A percentile compares a stretch with the other conserved stretches of the same genome.
These are phyloP conservation scores for Cercospora sp. DNA, from an alignment of 2,329 filamentous ascomycete genomes.

Conservation along the genomic window DNA sequence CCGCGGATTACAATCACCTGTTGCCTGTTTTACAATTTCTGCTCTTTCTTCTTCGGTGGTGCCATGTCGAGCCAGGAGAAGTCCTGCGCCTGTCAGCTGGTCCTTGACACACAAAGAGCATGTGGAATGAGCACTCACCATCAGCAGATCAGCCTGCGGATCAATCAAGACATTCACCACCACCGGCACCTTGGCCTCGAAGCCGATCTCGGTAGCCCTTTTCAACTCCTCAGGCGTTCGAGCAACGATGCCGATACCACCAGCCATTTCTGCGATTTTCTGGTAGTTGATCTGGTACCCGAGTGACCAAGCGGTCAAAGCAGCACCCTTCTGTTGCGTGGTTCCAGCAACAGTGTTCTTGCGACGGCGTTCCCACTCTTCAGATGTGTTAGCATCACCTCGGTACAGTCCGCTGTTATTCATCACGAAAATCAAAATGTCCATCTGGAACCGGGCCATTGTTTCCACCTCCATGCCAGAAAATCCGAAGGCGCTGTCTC, in stretches of 20 bases:
- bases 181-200: conserved; percentile 49
- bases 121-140: conserved; percentile 27
- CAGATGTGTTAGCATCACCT: conserved; percentile 40
- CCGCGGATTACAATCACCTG: neutral
- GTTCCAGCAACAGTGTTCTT: conserved; percentile 41
- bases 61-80: conserved; percentile 38
- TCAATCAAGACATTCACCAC: conserved; percentile 60
- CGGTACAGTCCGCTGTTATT: conserved; percentile 54
- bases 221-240: conserved; percentile 54
- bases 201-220: conserved; percentile 54
- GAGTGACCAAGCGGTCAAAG: conserved; percentile 48
- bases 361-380: conserved; percentile 50
- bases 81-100: conserved; percentile 28
- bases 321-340: conserved; percentile 42
- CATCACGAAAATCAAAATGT: conserved; percentile 39
- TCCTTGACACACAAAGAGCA: neutral
- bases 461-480: conserved; percentile 59
- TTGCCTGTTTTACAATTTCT: conserved; percentile 23
- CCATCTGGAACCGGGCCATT: conserved; percentile 56
- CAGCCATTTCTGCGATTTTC: conserved; percentile 56
- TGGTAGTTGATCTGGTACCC: conserved; percentile 58
- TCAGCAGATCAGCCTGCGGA: conserved; percentile 31
- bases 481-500: conserved; percentile 59
- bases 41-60: conserved; percentile 29
- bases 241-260: conserved; percentile 55